These are phyloP conservation scores for Jatropha multifida DNA, from an alignment of 441 rosid species.

Conservation along the genomic window DNA sequence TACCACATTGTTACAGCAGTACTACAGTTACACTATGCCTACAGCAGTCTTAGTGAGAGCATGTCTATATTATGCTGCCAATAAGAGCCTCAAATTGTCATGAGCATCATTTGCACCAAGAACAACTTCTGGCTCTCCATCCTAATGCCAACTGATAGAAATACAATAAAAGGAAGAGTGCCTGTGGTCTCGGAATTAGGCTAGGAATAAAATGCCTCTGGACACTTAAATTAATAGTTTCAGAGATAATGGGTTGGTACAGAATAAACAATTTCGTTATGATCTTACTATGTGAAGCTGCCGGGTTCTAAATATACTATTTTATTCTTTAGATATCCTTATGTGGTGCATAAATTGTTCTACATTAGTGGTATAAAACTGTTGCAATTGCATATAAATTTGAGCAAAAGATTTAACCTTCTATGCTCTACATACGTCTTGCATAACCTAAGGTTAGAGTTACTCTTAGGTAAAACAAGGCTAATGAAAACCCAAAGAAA, in stretches of 20 bases:
- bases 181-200: background rate
- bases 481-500: background rate
- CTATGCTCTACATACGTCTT: background rate
- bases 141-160: too few relatives aligned
- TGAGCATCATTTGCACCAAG: too few relatives aligned
- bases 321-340: background rate
- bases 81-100: too few relatives aligned
- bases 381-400: background rate
- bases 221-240: background rate
- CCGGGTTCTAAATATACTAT: background rate
- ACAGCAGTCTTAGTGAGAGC: too few relatives aligned
- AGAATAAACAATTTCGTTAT: background rate
- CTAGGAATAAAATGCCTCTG: background rate
- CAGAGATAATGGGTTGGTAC: background rate
- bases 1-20: background rate
- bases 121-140: too few relatives aligned
- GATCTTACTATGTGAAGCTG: background rate
- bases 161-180: too few relatives aligned
- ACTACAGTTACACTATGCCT: too few relatives aligned
- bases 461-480: conserved; percentile 1
- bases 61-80: too few relatives aligned
- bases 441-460: background rate
- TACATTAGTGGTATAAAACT: background rate
- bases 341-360: background rate
- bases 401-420: background rate